phyloP scores from a whole-genome alignment of 495 filamentous ascomycete species.

The Xanthoparmelia taractica region DNA sequence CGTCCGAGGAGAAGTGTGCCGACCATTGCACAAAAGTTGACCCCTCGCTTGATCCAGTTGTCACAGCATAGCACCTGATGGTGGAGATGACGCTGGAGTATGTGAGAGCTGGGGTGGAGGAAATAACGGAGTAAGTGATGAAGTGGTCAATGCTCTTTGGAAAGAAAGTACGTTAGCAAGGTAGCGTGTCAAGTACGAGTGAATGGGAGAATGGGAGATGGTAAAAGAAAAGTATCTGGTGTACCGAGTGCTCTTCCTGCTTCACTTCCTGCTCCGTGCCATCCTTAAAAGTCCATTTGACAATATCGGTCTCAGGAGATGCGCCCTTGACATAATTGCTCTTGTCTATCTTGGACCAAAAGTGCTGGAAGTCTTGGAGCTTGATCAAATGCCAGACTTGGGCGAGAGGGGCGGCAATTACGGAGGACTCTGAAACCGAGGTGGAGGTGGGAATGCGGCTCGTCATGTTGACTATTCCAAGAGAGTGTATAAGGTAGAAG shows the following conservation, averaged over 20 bases:
- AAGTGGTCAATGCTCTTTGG: slow-evolving; percentile 56
- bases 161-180: no score
- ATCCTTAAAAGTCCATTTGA: slow-evolving; percentile 59
- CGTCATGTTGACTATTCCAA: slow-evolving; percentile 27
- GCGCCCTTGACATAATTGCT: slow-evolving; percentile 51
- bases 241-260: slow-evolving; percentile 62
- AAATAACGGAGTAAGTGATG: slow-evolving; percentile 63
- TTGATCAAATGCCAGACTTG: slow-evolving; percentile 64
- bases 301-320: slow-evolving; percentile 53
- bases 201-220: slow-evolving; percentile 10
- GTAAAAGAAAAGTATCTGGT: slow-evolving; percentile 20
- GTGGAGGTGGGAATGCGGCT: slow-evolving; percentile 54
- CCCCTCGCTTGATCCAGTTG: slow-evolving; percentile 50
- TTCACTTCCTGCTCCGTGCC: slow-evolving; percentile 57
- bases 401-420: slow-evolving; percentile 54
- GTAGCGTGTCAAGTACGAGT: not conserved
- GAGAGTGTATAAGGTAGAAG: not conserved
- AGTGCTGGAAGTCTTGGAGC: slow-evolving; percentile 50
- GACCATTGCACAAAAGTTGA: slow-evolving; percentile 57
- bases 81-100: slow-evolving; percentile 58
- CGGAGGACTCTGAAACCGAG: slow-evolving; percentile 54
- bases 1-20: slow-evolving; percentile 58
- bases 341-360: slow-evolving; percentile 46
- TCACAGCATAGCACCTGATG: slow-evolving; percentile 52
- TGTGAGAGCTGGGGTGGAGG: slow-evolving; percentile 47